These are phyloP conservation scores for Xylariaceae sp. DNA, from an alignment of 2,329 filamentous ascomycete species.

Conservation along the genomic window DNA sequence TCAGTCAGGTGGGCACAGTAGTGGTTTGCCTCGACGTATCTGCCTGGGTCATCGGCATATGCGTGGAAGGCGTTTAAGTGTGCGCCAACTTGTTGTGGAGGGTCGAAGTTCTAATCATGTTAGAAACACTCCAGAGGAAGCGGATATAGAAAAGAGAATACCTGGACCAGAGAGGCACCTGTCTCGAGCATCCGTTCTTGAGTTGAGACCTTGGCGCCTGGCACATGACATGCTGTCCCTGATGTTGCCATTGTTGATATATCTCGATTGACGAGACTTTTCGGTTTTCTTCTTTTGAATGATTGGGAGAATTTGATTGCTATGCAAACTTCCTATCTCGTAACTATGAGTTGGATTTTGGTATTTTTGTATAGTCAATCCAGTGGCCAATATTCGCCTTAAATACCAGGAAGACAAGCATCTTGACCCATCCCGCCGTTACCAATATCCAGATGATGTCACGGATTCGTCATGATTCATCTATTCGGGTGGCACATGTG, in stretches of 20 bases:
- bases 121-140: background rate
- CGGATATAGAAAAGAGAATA: conserved; percentile 20
- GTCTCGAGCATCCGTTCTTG: conserved; percentile 57
- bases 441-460: conserved; percentile 9
- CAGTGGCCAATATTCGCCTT: background rate
- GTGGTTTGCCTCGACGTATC: conserved; percentile 73
- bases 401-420: too few relatives aligned
- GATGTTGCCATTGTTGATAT: conserved; percentile 10
- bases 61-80: conserved; percentile 84
- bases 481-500: background rate
- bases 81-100: conserved; percentile 70
- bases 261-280: background rate
- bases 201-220: conserved; percentile 46
- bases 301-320: too few relatives aligned
- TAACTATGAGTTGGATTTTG: too few relatives aligned
- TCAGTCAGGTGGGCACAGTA: conserved; percentile 76
- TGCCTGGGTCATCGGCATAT: conserved; percentile 66
- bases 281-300: too few relatives aligned
- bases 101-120: conserved; percentile 54
- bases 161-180: conserved; percentile 55
- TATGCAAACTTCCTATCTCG: too few relatives aligned
- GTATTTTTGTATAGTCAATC: too few relatives aligned
- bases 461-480: conserved; percentile 1
- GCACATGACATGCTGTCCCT: conserved; percentile 29
- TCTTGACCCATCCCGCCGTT: background rate